These are phyloP conservation scores for Cystobasidiaceae sp. DNA, from an alignment of 1,284 basidiomycete species.

Conservation along the genomic window DNA sequence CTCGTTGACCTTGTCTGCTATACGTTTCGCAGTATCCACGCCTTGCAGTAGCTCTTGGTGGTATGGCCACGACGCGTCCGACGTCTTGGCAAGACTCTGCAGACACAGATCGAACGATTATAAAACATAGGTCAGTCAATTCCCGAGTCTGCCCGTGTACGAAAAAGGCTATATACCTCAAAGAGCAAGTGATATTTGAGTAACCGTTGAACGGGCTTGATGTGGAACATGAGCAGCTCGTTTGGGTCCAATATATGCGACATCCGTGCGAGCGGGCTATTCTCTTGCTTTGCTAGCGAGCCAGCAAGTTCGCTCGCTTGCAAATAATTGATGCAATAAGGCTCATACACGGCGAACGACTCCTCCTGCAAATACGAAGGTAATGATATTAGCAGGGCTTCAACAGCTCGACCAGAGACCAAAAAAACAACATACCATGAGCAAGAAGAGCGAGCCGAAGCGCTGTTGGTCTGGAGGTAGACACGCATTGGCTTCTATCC, in stretches of 20 bases:
- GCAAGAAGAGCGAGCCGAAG: constrained; percentile 51
- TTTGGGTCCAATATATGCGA: constrained; percentile 47
- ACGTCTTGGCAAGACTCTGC: constrained; percentile 60
- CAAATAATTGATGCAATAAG: constrained; percentile 95
- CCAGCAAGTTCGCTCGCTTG: constrained; percentile 73
- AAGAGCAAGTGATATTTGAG: constrained; percentile 69
- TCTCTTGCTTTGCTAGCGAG: constrained; percentile 58
- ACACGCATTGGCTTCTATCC: constrained; percentile 82
- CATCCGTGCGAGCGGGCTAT: constrained; percentile 65
- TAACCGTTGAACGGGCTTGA: constrained; percentile 70
- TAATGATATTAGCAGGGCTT: no score
- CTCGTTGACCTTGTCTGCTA: constrained; percentile 95
- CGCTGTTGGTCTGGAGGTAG: constrained; percentile 57
- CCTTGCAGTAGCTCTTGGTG: constrained; percentile 79
- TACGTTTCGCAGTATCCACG: constrained; percentile 78
- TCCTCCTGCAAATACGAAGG: constrained; percentile 89
- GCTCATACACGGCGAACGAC: constrained; percentile 89
- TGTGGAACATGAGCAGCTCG: constrained; percentile 79
- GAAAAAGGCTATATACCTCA: constrained; percentile 52
- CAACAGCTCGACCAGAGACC: no score
- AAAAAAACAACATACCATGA: constrained; percentile 65
- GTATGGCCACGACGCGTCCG: constrained; percentile 58
- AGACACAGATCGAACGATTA: no score
- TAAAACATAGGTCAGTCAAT: no score
- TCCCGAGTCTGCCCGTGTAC: no score